A percentile compares a stretch with the other conserved stretches of the same genome.
Conservation (phyloP, 2,329 filamentous ascomycete genomes). For the Zasmidium cellare region DNA sequence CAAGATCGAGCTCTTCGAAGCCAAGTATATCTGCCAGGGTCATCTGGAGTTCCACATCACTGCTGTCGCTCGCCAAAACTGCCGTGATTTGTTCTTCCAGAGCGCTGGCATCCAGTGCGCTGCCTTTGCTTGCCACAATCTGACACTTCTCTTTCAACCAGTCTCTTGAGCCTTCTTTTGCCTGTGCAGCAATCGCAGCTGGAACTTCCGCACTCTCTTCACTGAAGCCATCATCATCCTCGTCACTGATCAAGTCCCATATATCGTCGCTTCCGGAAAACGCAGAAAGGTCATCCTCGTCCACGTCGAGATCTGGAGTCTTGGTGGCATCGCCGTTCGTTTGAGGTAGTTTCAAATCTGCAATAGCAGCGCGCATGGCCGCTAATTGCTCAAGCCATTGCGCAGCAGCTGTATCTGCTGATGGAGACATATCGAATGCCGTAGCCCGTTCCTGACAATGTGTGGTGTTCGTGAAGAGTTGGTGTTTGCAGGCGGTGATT, state of each 20-base stretch:
- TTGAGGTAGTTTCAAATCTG: constrained; percentile 62
- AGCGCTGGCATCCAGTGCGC: constrained; percentile 67
- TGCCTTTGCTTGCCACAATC: constrained; percentile 63
- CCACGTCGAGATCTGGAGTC: constrained; percentile 55
- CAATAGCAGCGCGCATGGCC: constrained; percentile 83
- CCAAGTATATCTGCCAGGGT: constrained; percentile 86
- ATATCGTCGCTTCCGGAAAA: constrained; percentile 74
- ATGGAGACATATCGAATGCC: constrained; percentile 16
- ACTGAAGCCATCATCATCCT: constrained; percentile 65
- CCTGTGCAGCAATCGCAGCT: constrained; percentile 42
- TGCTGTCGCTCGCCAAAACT: constrained; percentile 66
- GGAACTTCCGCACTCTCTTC: constrained; percentile 60
- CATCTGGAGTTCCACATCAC: constrained; percentile 87
- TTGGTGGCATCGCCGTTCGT: constrained; percentile 42
- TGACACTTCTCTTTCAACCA: constrained; percentile 75
- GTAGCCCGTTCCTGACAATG: background rate
- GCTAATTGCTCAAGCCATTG: constrained; percentile 81
- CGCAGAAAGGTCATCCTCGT: constrained; percentile 64
- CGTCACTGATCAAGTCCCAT: constrained; percentile 87
- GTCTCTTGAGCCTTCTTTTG: constrained; percentile 33
- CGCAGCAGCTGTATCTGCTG: constrained; percentile 18
- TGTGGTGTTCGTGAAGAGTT: background rate
- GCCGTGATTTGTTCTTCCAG: constrained; percentile 76
- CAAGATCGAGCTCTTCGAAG: constrained; percentile 89
- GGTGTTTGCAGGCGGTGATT: background rate